Evolutionary conservation across 2,329 filamentous ascomycete genomes (phyloP).

Genomic region (Cadophora sp.): DNA sequence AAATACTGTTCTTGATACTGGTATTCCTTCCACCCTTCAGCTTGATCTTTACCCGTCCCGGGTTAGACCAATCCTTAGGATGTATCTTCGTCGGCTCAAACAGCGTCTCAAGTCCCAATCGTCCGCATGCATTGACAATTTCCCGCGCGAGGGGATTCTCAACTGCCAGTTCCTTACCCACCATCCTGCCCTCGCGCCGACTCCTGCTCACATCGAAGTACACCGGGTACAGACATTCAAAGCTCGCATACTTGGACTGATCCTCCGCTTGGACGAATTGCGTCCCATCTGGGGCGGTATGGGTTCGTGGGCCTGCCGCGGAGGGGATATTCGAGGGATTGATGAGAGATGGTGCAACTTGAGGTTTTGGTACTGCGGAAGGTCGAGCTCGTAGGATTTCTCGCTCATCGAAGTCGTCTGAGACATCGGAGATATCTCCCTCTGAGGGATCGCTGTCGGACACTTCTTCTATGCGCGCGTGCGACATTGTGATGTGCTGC

Average conservation of each 20-base stretch:
- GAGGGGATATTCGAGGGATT: slow-evolving; percentile 47
- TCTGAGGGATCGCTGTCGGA: slow-evolving; percentile 79
- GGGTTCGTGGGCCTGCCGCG: slow-evolving; percentile 22
- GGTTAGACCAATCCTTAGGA: slow-evolving; percentile 97
- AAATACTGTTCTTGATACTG: slow-evolving; percentile 69
- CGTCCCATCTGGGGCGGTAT: slow-evolving; percentile 42
- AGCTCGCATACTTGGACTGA: slow-evolving; percentile 70
- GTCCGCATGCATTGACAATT: slow-evolving; percentile 84
- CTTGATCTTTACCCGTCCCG: slow-evolving; percentile 83
- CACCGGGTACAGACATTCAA: slow-evolving; percentile 90
- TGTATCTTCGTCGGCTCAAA: slow-evolving; percentile 93
- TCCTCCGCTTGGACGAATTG: slow-evolving; percentile 51
- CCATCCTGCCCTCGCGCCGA: slow-evolving; percentile 82
- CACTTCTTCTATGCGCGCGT: slow-evolving; percentile 92
- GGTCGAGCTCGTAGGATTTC: slow-evolving; percentile 41
- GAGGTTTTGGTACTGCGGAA: slow-evolving; percentile 16
- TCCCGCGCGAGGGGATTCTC: slow-evolving; percentile 86
- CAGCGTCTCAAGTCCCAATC: slow-evolving; percentile 73
- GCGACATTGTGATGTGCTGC: slow-evolving; percentile 66
- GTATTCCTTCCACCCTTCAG: slow-evolving; percentile 66
- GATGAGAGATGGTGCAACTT: slow-evolving; percentile 15
- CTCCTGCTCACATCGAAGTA: slow-evolving; percentile 87
- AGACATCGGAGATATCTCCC: slow-evolving; percentile 75
- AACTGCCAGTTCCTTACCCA: slow-evolving; percentile 75
- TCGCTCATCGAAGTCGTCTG: slow-evolving; percentile 60